phyloP scores from a whole-genome alignment of 768 basidiomycete genomes.

The Dioszegia crocea region DNA sequence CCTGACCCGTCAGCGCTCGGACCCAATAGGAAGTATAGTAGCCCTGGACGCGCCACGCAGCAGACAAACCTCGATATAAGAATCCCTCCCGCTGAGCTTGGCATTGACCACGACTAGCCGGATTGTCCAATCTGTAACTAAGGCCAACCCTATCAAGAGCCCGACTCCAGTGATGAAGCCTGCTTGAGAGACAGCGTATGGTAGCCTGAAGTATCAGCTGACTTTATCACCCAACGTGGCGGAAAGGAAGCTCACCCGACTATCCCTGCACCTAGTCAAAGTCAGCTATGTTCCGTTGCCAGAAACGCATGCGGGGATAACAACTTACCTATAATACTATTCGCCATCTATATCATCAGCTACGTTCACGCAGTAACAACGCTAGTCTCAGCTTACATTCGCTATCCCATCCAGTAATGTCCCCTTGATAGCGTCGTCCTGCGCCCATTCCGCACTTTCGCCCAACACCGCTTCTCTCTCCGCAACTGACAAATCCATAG shows the following conservation, averaged over 20 bases:
- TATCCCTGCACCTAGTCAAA: slow-evolving; percentile 66
- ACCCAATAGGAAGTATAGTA: too few relatives aligned
- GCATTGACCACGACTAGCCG: slow-evolving; percentile 92
- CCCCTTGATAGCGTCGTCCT: slow-evolving; percentile 40
- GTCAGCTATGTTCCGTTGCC: background rate
- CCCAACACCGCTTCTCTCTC: slow-evolving; percentile 15
- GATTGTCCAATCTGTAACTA: slow-evolving; percentile 77
- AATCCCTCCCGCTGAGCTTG: slow-evolving; percentile 85
- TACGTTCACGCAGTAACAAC: background rate
- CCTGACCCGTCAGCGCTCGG: slow-evolving; percentile 51
- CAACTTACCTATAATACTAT: slow-evolving; percentile 64
- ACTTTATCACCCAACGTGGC: too few relatives aligned
- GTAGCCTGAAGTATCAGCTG: slow-evolving; percentile 58
- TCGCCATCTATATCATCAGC: slow-evolving; percentile 69
- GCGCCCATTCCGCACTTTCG: slow-evolving; percentile 3
- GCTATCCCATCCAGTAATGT: slow-evolving; percentile 57
- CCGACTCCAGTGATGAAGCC: slow-evolving; percentile 83
- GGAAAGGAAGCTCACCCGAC: slow-evolving; percentile 25
- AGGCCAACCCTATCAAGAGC: slow-evolving; percentile 74
- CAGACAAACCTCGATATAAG: slow-evolving; percentile 64
- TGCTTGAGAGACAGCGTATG: slow-evolving; percentile 89
- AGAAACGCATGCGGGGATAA: background rate
- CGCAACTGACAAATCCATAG: slow-evolving; percentile 11
- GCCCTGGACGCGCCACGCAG: background rate
- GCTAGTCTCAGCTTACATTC: slow-evolving; percentile 60